Conservation (phyloP, 176 grass and related monocot species). For the Triticum urartu region DNA sequence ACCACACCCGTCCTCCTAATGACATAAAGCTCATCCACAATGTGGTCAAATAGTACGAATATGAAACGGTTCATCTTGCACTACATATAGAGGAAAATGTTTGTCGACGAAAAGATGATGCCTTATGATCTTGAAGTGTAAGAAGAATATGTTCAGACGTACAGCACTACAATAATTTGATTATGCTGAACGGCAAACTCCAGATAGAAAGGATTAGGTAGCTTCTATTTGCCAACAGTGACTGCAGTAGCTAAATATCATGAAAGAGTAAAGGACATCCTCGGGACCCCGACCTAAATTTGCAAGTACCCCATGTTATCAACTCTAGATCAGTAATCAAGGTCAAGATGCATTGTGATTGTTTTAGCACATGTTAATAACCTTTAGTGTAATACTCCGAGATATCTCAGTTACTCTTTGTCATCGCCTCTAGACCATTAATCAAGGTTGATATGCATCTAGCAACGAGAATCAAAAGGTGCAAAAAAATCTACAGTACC, state of each 20-base stretch:
- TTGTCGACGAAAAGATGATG: not conserved
- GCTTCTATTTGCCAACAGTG: no score
- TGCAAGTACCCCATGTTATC: not conserved
- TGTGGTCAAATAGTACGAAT: not conserved
- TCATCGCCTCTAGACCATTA: not conserved
- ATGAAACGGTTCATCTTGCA: not conserved
- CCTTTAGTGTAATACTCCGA: not conserved
- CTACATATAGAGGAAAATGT: not conserved
- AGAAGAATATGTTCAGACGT: not conserved
- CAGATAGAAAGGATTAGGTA: no score
- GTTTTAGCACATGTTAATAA: not conserved
- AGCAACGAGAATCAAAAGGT: not conserved
- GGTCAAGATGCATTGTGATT: not conserved
- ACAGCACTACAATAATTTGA: no score
- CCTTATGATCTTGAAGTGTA: not conserved
- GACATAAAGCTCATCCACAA: no score
- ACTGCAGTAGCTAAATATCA: not conserved
- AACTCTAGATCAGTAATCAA: not conserved
- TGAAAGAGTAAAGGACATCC: not conserved
- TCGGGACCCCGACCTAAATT: not conserved
- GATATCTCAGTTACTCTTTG: not conserved
- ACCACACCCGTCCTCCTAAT: no score
- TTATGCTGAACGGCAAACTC: no score
- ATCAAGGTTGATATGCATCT: slow-evolving; percentile 17
- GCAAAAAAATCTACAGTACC: not conserved